These are phyloP conservation scores for Hericium erinaceus DNA, from an alignment of 768 basidiomycete species.

Conservation along the genomic window DNA sequence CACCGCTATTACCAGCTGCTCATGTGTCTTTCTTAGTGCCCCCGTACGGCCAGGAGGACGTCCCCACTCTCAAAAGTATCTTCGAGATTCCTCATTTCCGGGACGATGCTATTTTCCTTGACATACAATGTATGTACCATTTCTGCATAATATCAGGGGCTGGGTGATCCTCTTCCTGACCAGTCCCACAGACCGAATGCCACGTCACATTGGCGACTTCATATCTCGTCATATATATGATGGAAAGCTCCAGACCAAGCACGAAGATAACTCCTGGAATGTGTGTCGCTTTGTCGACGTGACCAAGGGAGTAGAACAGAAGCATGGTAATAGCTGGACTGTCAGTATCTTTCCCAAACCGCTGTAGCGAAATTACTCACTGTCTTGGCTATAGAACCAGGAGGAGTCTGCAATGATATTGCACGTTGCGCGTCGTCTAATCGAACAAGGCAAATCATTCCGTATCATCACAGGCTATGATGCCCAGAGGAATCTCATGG, in stretches of 20 bases:
- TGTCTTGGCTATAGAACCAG: neutral
- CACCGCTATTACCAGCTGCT: conserved; percentile 1
- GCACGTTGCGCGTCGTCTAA: conserved; percentile 13
- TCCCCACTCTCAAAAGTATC: conserved; percentile 21
- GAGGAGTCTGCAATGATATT: conserved; percentile 19
- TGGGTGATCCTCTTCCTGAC: neutral
- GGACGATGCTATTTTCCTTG: conserved; percentile 18
- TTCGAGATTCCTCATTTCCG: conserved; percentile 25
- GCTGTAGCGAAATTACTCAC: no score
- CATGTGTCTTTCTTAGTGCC: conserved; percentile 19
- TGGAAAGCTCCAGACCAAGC: conserved; percentile 17
- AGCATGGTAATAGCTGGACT: conserved; percentile 25
- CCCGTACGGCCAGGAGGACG: conserved; percentile 24
- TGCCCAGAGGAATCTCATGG: conserved; percentile 20
- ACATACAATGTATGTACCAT: conserved; percentile 24
- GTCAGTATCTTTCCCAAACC: conserved; percentile 13
- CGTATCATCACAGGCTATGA: conserved; percentile 29
- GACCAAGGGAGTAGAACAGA: conserved; percentile 21
- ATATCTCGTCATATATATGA: conserved; percentile 25
- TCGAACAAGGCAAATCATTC: conserved; percentile 14
- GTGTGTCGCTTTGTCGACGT: conserved; percentile 32
- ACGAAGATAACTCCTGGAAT: conserved; percentile 3
- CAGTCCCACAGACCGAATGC: conserved; percentile 26
- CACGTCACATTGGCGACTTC: conserved; percentile 22
- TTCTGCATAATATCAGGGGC: neutral